Base-by-base conservation (phyloP, 73 alveolate genomes). In the Loxodes magnus region DNA sequence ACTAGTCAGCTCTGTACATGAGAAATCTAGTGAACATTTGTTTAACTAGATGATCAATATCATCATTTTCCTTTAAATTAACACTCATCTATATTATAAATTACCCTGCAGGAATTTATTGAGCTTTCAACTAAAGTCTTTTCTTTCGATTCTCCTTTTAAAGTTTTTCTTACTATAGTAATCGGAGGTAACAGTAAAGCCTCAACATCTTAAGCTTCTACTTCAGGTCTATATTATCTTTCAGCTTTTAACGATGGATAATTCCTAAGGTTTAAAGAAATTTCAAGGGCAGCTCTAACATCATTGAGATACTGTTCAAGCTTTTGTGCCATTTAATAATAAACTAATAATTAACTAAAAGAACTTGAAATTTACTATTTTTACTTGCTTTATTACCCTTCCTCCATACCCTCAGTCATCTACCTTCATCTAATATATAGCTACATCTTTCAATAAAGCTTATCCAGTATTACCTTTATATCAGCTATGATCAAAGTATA, bases 191-290 rank as follows among this genome's bases (percentile, higher is more conserved):
- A 55, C 33, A 74, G 12, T 7, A 79, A 60, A 34, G 59, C 86
- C 10, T 30, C 10, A 38, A 56, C 67, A 30, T 68, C 87, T 26
- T 64, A 17, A 26, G 71, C 58, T 56, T 79, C 89, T n/a, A 79
- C 74, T 31, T 79, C 88, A 1, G 93, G 93, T 37, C 72, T 84
- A 34, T 62, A 66, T 29, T 61, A 70, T 46, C 79, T 66, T 51
- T 79, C 93, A 7, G 59, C 85, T 16, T 74, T 36, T 49, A 74
- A 80, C 17, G 82, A 72, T 7, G 93, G 88, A 56, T 74, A 79
- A n/a, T 26, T 75, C 23, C 83, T 22, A 2, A 79, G 25, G 50
- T 67, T 57, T 23, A 77, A 34, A 9, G 71, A 21, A 3, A 74
- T 39, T 51, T 77, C 87, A 12, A 77, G 61, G n/a, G 79, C 51